phyloP scores from a whole-genome alignment of 2,329 filamentous ascomycete genomes.

The Pseudogymnoascus sp. region DNA sequence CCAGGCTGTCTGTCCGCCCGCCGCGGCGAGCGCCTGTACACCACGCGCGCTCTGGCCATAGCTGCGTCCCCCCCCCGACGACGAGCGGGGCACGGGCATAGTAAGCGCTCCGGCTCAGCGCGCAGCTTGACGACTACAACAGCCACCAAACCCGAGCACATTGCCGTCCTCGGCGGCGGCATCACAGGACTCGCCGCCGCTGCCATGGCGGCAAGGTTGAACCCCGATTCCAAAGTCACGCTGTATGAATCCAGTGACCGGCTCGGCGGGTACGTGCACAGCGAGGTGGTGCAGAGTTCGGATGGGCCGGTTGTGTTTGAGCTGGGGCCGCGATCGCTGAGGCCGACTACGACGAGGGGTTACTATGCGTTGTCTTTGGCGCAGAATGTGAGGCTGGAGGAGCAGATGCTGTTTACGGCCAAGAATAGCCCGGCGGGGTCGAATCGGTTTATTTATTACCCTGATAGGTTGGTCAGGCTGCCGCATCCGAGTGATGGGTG shows the following conservation, averaged over 20 bases:
- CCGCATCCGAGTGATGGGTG: slow-evolving; percentile 37
- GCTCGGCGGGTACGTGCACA: slow-evolving; percentile 78
- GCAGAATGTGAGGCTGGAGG: slow-evolving; percentile 44
- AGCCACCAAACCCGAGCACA: slow-evolving; percentile 13
- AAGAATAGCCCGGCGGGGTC: slow-evolving; percentile 42
- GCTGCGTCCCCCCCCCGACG: background rate
- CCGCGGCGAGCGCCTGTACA: background rate
- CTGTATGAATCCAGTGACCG: slow-evolving; percentile 65
- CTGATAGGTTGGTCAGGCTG: slow-evolving; percentile 65
- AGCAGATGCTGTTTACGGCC: slow-evolving; percentile 47
- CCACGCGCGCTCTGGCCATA: background rate
- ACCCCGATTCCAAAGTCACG: slow-evolving; percentile 64
- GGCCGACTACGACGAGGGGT: slow-evolving; percentile 19
- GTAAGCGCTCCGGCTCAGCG: background rate
- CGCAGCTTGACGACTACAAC: background rate
- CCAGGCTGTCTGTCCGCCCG: slow-evolving; percentile 15
- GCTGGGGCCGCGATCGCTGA: slow-evolving; percentile 57
- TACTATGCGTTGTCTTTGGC: slow-evolving; percentile 20
- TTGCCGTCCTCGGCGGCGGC: slow-evolving; percentile 71
- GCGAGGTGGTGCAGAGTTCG: slow-evolving; percentile 49
- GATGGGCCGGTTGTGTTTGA: slow-evolving; percentile 68
- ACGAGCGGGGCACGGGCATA: background rate
- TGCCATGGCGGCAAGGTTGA: slow-evolving; percentile 63
- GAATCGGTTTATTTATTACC: slow-evolving; percentile 81
- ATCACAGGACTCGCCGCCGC: slow-evolving; percentile 74